Evolutionary conservation across 352 stramenopile species (phyloP).

Genomic region (Stephanocyclus meneghinianus): DNA sequence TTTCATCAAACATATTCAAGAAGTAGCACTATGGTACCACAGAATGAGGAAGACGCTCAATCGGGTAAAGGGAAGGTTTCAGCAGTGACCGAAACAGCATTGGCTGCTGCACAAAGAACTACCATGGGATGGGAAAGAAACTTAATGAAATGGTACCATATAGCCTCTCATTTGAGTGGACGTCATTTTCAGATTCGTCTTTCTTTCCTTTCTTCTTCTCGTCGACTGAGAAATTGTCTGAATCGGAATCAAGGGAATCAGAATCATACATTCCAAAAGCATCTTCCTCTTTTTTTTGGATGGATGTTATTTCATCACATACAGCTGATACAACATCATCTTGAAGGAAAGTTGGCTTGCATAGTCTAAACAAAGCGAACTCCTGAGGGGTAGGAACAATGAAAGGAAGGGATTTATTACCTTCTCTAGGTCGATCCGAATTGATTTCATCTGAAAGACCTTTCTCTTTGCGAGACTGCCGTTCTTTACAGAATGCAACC

Average conservation of each 20-base stretch:
- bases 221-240: slow-evolving; percentile 40
- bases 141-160: slow-evolving; percentile 59
- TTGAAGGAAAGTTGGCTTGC: slow-evolving; percentile 16
- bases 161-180: slow-evolving; percentile 48
- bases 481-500: slow-evolving; percentile 44
- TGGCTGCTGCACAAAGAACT: background rate
- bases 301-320: slow-evolving; percentile 51
- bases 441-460: slow-evolving; percentile 9
- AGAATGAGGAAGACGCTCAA: no score
- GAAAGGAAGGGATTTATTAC: slow-evolving; percentile 14
- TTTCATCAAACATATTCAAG: no score
- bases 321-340: slow-evolving; percentile 52
- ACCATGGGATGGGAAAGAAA: slow-evolving; percentile 60
- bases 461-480: slow-evolving; percentile 36
- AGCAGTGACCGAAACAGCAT: no score
- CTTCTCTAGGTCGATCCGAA: background rate
- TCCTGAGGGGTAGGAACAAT: slow-evolving; percentile 51
- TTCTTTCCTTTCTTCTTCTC: slow-evolving; percentile 24
- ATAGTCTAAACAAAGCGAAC: slow-evolving; percentile 49
- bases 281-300: slow-evolving; percentile 50
- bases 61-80: no score
- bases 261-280: slow-evolving; percentile 37
- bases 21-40: no score
- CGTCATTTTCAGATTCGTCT: slow-evolving; percentile 23
- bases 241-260: slow-evolving; percentile 52